A percentile compares a stretch with the other conserved stretches of the same genome.
phyloP scores from a whole-genome alignment of 2,329 filamentous ascomycete species.

The Nemania serpens region DNA sequence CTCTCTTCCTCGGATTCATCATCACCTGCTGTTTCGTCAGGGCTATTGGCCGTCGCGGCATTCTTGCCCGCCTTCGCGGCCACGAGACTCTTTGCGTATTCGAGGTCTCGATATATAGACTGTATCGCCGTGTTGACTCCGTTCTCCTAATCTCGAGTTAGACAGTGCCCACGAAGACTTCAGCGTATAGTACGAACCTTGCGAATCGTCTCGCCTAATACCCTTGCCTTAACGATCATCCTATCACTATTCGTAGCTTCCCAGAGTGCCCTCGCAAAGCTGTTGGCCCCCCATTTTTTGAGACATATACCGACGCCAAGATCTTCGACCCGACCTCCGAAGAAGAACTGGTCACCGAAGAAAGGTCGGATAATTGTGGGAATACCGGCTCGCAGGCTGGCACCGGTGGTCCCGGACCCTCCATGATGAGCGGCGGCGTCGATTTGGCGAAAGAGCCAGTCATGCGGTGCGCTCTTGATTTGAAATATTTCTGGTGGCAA shows the following conservation, averaged over 20 bases:
- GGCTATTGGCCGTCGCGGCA: constrained; percentile 41
- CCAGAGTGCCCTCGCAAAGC: constrained; percentile 87
- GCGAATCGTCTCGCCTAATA: constrained; percentile 85
- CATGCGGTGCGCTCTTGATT: constrained; percentile 90
- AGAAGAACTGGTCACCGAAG: constrained; percentile 98
- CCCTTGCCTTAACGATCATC: constrained; percentile 85
- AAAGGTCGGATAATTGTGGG: constrained; percentile 96
- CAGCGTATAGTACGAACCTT: constrained; percentile 62
- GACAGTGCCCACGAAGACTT: constrained; percentile 25
- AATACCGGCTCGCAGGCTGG: constrained; percentile 85
- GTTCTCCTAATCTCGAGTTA: constrained; percentile 67
- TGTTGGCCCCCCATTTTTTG: constrained; percentile 84
- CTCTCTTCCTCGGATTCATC: constrained; percentile 76
- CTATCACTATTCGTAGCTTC: constrained; percentile 86
- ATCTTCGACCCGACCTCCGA: constrained; percentile 86
- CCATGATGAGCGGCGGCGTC: constrained; percentile 95
- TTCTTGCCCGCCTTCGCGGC: constrained; percentile 65
- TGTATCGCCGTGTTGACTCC: constrained; percentile 91
- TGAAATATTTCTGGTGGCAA: constrained; percentile 81
- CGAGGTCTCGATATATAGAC: constrained; percentile 90
- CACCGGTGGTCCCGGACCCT: constrained; percentile 91
- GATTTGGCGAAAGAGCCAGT: constrained; percentile 94
- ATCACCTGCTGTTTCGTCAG: constrained; percentile 42
- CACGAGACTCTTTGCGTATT: constrained; percentile 86
- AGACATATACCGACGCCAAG: constrained; percentile 89